Evolutionary conservation across 371 early-diverging fungal species (phyloP).

Genomic region (Mortierella sp.): DNA sequence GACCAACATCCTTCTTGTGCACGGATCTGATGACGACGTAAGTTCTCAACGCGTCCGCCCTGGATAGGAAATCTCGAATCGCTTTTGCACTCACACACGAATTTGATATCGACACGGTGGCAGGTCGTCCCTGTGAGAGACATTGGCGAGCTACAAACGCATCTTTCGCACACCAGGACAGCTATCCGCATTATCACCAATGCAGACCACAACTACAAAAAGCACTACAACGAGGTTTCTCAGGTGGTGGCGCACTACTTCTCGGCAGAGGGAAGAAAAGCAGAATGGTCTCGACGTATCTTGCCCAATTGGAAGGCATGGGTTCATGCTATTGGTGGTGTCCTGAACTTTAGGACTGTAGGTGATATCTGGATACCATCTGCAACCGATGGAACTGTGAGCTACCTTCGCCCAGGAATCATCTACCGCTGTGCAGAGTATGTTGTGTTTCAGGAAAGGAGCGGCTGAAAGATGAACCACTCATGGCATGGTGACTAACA

Average conservation of each 20-base stretch:
- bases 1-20: constrained; percentile 66
- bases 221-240: constrained; percentile 58
- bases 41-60: background rate
- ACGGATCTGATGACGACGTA: constrained; percentile 67
- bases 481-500: too few species aligned
- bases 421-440: constrained; percentile 55
- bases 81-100: too few species aligned
- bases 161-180: constrained; percentile 62
- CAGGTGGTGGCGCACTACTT: constrained; percentile 56
- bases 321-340: constrained; percentile 64
- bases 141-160: constrained; percentile 58
- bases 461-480: too few species aligned
- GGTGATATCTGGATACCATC: constrained; percentile 59
- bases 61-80: too few species aligned
- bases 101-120: background rate
- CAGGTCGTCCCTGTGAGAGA: constrained; percentile 69
- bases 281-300: constrained; percentile 41
- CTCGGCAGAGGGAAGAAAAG: constrained; percentile 38
- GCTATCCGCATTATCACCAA: constrained; percentile 61
- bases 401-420: constrained; percentile 42
- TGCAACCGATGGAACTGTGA: constrained; percentile 23
- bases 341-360: constrained; percentile 68
- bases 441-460: too few species aligned
- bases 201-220: constrained; percentile 69
- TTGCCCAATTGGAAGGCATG: constrained; percentile 51